Conservation (phyloP, 1,284 basidiomycete species). For the Jaminaea rosea region DNA sequence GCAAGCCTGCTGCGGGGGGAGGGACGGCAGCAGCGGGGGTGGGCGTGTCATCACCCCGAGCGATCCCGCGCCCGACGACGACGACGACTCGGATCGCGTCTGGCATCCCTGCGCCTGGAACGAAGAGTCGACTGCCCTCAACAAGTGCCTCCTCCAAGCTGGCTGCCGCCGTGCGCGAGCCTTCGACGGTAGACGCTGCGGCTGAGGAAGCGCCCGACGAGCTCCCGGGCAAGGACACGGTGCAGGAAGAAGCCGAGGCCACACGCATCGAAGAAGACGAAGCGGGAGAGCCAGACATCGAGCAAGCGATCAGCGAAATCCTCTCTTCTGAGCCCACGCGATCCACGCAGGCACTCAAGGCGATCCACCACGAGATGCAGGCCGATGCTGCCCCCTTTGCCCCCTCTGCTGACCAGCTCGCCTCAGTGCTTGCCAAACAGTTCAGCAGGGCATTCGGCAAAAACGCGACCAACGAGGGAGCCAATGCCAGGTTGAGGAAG, state of each 20-base stretch:
- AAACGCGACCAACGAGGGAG: constrained; percentile 6
- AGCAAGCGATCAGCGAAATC: constrained; percentile 51
- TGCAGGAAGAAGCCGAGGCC: constrained; percentile 4
- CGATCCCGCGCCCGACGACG: neutral
- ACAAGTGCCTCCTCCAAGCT: neutral
- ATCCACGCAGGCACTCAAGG: constrained; percentile 89
- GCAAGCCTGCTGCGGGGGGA: constrained; percentile 6
- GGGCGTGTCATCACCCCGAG: too few species aligned
- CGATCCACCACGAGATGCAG: constrained; percentile 47
- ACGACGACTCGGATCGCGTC: neutral
- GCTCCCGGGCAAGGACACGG: neutral
- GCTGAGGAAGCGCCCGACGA: constrained; percentile 6
- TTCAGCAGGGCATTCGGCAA: constrained; percentile 18
- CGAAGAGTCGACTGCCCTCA: constrained; percentile 12
- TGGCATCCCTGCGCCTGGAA: constrained; percentile 8
- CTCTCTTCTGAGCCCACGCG: constrained; percentile 71
- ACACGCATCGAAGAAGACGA: constrained; percentile 8
- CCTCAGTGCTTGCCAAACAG: constrained; percentile 31
- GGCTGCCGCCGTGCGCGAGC: neutral
- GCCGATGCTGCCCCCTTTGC: constrained; percentile 20
- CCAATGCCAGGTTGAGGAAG: constrained; percentile 28
- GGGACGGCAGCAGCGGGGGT: constrained; percentile 4
- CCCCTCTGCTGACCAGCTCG: constrained; percentile 54
- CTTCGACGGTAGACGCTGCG: constrained; percentile 2
- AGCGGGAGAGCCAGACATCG: constrained; percentile 16